Evolutionary conservation across 2,329 filamentous ascomycete species (phyloP).

Genomic region (Arachnopeziza araneosa): DNA sequence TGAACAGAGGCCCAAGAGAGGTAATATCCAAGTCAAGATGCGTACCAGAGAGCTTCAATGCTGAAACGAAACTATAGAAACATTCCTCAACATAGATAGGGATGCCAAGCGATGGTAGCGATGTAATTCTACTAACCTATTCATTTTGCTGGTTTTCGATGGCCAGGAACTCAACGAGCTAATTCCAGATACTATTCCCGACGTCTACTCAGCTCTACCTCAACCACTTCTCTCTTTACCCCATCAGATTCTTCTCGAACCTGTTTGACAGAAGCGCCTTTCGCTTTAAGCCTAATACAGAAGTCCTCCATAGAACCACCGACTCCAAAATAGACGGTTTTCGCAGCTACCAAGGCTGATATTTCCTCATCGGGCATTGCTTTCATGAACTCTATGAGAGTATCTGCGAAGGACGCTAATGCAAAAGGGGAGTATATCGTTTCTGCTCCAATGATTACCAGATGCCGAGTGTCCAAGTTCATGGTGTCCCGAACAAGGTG

Average conservation of each 20-base stretch:
- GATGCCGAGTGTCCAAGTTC: slow-evolving; percentile 25
- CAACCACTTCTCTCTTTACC: slow-evolving; percentile 55
- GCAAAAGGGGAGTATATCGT: slow-evolving; percentile 78
- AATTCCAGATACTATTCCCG: too few species aligned
- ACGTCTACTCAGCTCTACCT: slow-evolving; percentile 13
- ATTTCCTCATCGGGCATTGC: slow-evolving; percentile 33
- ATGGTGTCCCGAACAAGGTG: slow-evolving; percentile 40
- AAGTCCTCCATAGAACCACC: slow-evolving; percentile 78
- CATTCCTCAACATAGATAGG: too few species aligned
- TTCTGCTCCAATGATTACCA: slow-evolving; percentile 65
- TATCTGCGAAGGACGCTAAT: slow-evolving; percentile 61
- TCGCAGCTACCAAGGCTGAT: slow-evolving; percentile 63
- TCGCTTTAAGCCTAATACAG: slow-evolving; percentile 43
- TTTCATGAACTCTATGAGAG: slow-evolving; percentile 54
- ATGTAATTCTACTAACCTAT: too few species aligned
- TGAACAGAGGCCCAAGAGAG: too few species aligned
- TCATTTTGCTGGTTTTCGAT: too few species aligned
- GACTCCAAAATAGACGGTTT: slow-evolving; percentile 79
- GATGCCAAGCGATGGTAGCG: too few species aligned
- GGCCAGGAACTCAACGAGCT: too few species aligned
- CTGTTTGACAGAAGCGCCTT: slow-evolving; percentile 44
- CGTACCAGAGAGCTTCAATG: too few species aligned
- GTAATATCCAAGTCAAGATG: too few species aligned
- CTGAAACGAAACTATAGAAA: too few species aligned
- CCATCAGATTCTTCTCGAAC: slow-evolving; percentile 55